A percentile compares a stretch with the other conserved stretches of the same genome.
Conservation (phyloP, 2,329 filamentous ascomycete species). For the Colletotrichum sp. region DNA sequence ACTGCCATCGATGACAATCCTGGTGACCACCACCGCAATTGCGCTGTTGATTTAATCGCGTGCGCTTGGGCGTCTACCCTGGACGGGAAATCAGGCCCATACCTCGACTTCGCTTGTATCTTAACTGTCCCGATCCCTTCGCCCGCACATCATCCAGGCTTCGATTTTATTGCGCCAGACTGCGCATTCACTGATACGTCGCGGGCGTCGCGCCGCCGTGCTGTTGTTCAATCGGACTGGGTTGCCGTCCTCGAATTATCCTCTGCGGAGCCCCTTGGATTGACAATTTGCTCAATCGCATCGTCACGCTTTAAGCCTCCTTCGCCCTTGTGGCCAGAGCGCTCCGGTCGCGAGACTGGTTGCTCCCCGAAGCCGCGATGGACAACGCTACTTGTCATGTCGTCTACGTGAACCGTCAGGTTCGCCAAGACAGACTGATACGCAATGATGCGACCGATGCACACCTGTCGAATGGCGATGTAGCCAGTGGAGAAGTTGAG, state of each 20-base stretch:
- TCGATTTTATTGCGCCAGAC: neutral
- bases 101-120: neutral
- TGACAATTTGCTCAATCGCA: neutral
- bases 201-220: neutral
- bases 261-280: neutral
- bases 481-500: conserved; percentile 38
- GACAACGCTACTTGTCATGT: conserved; percentile 62
- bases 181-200: neutral
- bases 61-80: neutral
- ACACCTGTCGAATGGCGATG: conserved; percentile 24
- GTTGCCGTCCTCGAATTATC: conserved; percentile 12
- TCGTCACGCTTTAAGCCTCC: neutral
- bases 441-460: conserved; percentile 27
- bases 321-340: conserved; percentile 51
- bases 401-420: conserved; percentile 63
- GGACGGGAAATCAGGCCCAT: neutral
- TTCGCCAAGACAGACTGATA: conserved; percentile 51
- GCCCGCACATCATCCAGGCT: neutral
- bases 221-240: conserved; percentile 1
- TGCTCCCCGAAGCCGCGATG: conserved; percentile 61
- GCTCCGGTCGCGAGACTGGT: conserved; percentile 67
- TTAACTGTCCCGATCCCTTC: neutral
- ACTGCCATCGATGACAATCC: neutral
- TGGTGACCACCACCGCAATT: neutral
- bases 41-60: conserved; percentile 2